Evolutionary conservation across 1,284 basidiomycete genomes (phyloP), one percentile per base, ranked within the genome.

Genomic region (Rhodotorula sp.): DNA sequence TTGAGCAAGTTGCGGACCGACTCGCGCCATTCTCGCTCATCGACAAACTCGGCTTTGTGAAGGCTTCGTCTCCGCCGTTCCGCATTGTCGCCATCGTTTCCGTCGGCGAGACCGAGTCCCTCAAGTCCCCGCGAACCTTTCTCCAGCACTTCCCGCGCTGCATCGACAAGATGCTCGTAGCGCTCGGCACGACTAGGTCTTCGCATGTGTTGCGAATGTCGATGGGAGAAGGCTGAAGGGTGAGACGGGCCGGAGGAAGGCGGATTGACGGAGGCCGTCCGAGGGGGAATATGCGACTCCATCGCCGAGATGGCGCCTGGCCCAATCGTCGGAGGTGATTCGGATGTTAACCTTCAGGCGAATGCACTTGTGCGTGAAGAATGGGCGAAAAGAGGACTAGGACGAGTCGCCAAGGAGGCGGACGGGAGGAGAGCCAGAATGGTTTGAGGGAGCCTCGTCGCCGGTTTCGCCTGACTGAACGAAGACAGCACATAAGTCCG

Each of bases 111-210:
- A n/a, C 56, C 61, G 5, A 62, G 26, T 13, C 55, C 58, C 7
- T 48, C 44, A 10, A 47, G 34, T 13, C 46, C 46, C 13, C 46
- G 48, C 26, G 26, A 50, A 4, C 55, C 51, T 16, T 26, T 7
- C 55, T 59, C 24, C 28, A 64, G 59, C 8, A 61, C 62, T 16
- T 57, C 56, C 28, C 72, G 54, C 24, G 72, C 72, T 9, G 31
- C 48, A 30, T 61, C 59, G 22, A 74, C 70, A 18, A 71, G 62
- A 22, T 46, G 24, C 55, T 74, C 72, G 53, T 74, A 74, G 20
- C 72, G 63, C 57, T 74, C 72, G 22, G 72, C 69, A 0, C 72
- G 57, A 18, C 64, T 67, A 11, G 72, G 72, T 22, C 69, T 47
- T 2, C 72, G 60, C 1, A 57, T 46, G 26, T 72, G 70, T 7